These are phyloP conservation scores for Ophiostoma montium DNA, from an alignment of 2,329 filamentous ascomycete species.

Conservation along the genomic window DNA sequence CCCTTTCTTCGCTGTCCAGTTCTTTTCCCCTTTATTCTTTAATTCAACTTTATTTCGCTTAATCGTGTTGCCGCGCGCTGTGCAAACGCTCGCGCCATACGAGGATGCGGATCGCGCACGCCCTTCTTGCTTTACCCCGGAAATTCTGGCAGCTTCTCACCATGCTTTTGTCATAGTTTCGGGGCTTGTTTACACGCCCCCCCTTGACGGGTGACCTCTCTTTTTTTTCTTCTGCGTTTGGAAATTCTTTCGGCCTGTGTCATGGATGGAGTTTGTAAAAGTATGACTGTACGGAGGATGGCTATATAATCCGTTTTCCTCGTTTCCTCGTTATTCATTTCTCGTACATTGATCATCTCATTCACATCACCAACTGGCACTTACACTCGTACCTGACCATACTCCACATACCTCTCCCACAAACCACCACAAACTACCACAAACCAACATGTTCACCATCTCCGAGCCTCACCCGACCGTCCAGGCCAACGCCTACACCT, in stretches of 20 bases:
- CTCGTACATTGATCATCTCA: not conserved
- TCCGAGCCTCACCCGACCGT: constrained; percentile 35
- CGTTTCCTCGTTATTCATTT: not conserved
- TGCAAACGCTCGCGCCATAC: not conserved
- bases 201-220: constrained; percentile 2
- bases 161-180: not conserved
- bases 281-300: not conserved
- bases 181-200: constrained; percentile 1
- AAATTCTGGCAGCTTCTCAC: constrained; percentile 6
- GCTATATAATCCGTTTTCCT: not conserved
- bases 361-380: not conserved
- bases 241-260: not conserved
- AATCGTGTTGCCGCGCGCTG: constrained; percentile 1
- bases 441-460: constrained; percentile 28
- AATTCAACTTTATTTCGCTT: not conserved
- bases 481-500: constrained; percentile 30
- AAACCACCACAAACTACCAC: not conserved
- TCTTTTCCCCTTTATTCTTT: not conserved
- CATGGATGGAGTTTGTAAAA: not conserved
- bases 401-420: not conserved
- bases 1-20: not conserved
- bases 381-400: not conserved
- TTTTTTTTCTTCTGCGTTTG: not conserved
- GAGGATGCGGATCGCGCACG: not conserved
- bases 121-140: constrained; percentile 1